Evolutionary conservation across 345 rosid genomes (phyloP), one percentile per base, ranked within the genome.

Genomic region (Melastoma malabathricum): DNA sequence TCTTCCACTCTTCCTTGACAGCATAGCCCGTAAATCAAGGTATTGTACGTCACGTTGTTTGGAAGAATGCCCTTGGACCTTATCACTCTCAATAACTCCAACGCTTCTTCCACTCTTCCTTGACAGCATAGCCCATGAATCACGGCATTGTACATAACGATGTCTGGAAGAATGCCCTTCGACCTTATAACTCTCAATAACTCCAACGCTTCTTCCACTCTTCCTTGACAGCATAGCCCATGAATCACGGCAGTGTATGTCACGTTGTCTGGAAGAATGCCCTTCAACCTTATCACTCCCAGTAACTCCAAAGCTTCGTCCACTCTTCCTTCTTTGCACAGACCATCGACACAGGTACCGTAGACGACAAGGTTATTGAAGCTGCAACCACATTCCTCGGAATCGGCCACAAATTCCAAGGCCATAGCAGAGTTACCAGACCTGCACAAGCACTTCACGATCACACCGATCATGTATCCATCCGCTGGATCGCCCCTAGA

Each of bases 291-390:
- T n/a, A n/a, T n/a, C n/a, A n/a, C n/a, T n/a, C n/a, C n/a, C n/a
- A n/a, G 44, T 2, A 54, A 50, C 18, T 15, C 18, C 25, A 57
- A 15, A 18, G 52, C 60, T 8, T 57, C 60, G 14, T 14, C 51
- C 9, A 48, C 31, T 12, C 1, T 20, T 46, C 27, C 45, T 23
- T 62, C 43, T 54, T 62, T 44, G 60, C 58, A 57, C 47, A 57
- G 62, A 13, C 52, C 44, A 17, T 57, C 58, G n/a, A 64, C 23
- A 19, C 46, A 15, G 14, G 61, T 58, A 43, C 43, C 43, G 1
- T 52, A 48, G 17, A 59, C 41, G 9, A 54, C 22, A 17, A 23
- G 16, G 46, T 51, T 38, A 49, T 22, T 49, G 1, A 31, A 16
- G 25, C 52, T 25, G 13, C 41, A 14, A 6, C 52, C 46, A 18